Conservation (phyloP, 1,284 basidiomycete species). For the Apiotrichum montevideense region DNA sequence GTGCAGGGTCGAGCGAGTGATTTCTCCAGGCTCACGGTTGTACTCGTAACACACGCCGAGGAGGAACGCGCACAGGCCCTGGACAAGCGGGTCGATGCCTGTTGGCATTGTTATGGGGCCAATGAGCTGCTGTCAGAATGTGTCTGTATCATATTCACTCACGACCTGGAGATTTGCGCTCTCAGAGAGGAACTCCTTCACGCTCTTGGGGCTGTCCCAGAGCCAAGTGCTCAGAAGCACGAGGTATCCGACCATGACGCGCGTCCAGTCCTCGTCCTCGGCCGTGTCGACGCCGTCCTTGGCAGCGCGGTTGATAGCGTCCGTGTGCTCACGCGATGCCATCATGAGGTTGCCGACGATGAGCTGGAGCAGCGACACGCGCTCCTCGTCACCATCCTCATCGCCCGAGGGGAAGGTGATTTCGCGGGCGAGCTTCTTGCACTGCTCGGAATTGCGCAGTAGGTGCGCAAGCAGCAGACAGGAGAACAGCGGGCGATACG, state of each 20-base stretch:
- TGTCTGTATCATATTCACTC: constrained; percentile 41
- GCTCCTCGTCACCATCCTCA: constrained; percentile 48
- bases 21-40: constrained; percentile 85
- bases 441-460: constrained; percentile 52
- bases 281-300: constrained; percentile 41
- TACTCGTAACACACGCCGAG: constrained; percentile 92
- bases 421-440: constrained; percentile 52
- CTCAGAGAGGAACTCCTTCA: constrained; percentile 79
- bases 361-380: constrained; percentile 52
- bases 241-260: constrained; percentile 80
- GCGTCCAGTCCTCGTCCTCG: constrained; percentile 68
- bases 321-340: constrained; percentile 53
- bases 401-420: constrained; percentile 44
- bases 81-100: constrained; percentile 78
- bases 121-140: constrained; percentile 60
- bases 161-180: constrained; percentile 86
- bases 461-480: constrained; percentile 52
- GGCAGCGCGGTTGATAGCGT: constrained; percentile 43
- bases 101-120: constrained; percentile 88
- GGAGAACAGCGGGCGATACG: constrained; percentile 52
- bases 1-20: constrained; percentile 77
- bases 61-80: constrained; percentile 85
- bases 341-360: constrained; percentile 59
- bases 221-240: constrained; percentile 82
- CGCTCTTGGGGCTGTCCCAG: constrained; percentile 88